Conservation (phyloP, 1,284 basidiomycete species). For the Rhizopogon parksii region DNA sequence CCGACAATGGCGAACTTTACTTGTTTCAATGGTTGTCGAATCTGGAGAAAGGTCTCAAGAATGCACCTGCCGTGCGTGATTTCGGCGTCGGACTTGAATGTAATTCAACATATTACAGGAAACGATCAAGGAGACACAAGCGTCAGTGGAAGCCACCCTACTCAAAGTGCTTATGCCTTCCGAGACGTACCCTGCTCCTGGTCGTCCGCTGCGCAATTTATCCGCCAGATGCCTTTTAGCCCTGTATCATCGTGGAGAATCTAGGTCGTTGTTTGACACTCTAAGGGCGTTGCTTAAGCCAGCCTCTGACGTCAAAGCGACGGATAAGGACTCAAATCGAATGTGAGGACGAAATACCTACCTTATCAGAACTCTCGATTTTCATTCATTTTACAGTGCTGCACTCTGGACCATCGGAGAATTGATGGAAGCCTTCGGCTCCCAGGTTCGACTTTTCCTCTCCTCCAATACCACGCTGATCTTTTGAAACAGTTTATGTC, state of each 20-base stretch:
- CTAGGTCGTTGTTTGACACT: slow-evolving; percentile 80
- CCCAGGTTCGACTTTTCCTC: slow-evolving; percentile 51
- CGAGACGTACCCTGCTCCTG: slow-evolving; percentile 68
- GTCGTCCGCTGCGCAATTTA: slow-evolving; percentile 77
- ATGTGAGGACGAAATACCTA: slow-evolving; percentile 44
- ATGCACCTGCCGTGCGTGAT: slow-evolving; percentile 41
- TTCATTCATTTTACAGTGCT: slow-evolving; percentile 38
- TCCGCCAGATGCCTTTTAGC: slow-evolving; percentile 72
- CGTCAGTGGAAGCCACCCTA: slow-evolving; percentile 53
- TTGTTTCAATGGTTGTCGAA: slow-evolving; percentile 76
- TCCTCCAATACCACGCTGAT: not conserved
- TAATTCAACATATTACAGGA: slow-evolving; percentile 36
- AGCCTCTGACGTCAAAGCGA: slow-evolving; percentile 63
- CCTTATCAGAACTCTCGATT: slow-evolving; percentile 7
- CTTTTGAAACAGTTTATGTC: slow-evolving; percentile 75
- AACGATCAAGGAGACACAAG: slow-evolving; percentile 57
- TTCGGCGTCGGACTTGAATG: not conserved
- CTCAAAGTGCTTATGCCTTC: slow-evolving; percentile 57
- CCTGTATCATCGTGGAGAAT: slow-evolving; percentile 80
- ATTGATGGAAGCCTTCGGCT: slow-evolving; percentile 77
- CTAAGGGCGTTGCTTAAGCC: slow-evolving; percentile 75
- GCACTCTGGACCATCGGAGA: slow-evolving; percentile 82
- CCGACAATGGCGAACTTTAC: slow-evolving; percentile 75
- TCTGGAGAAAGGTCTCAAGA: slow-evolving; percentile 53
- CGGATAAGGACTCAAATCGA: slow-evolving; percentile 55